phyloP scores from a whole-genome alignment of 768 basidiomycete genomes.

The Hericium coralloides region DNA sequence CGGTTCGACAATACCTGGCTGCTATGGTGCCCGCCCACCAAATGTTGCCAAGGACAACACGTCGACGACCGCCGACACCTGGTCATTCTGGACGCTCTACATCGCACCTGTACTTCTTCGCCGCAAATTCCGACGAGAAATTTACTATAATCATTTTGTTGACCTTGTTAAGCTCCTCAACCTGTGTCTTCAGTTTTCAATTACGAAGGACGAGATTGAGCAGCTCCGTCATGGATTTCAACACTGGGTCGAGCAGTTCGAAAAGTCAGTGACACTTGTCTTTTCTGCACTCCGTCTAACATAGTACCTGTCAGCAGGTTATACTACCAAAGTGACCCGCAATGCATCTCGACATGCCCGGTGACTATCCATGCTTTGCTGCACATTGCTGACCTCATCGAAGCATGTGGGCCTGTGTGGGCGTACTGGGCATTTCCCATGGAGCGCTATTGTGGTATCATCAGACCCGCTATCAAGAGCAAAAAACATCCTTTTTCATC shows the following conservation, averaged over 20 bases:
- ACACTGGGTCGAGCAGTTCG: slow-evolving; percentile 30
- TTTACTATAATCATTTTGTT: slow-evolving; percentile 36
- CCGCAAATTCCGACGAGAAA: slow-evolving; percentile 20
- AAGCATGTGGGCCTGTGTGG: slow-evolving; percentile 17
- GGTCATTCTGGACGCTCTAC: slow-evolving; percentile 31
- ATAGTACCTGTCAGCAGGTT: background rate
- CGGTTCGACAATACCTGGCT: slow-evolving; percentile 29
- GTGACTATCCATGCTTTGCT: slow-evolving; percentile 25
- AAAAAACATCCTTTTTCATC: slow-evolving; percentile 10
- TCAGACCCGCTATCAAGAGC: slow-evolving; percentile 15
- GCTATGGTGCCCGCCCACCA: slow-evolving; percentile 27
- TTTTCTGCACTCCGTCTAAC: background rate
- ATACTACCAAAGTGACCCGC: slow-evolving; percentile 21
- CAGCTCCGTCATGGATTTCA: slow-evolving; percentile 22
- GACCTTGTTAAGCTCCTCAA: slow-evolving; percentile 29
- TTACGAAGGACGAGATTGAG: slow-evolving; percentile 19
- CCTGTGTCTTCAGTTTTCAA: slow-evolving; percentile 28
- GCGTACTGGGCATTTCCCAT: slow-evolving; percentile 23
- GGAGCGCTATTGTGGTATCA: slow-evolving; percentile 19
- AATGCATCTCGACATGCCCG: slow-evolving; percentile 20
- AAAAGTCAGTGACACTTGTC: slow-evolving; percentile 22
- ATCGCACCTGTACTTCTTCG: slow-evolving; percentile 31
- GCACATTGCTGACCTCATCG: slow-evolving; percentile 22
- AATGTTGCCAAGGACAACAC: slow-evolving; percentile 22
- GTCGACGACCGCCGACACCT: slow-evolving; percentile 28